Base-by-base conservation (phyloP, 495 filamentous ascomycete genomes). In the Trichoderma orchidacearum region DNA sequence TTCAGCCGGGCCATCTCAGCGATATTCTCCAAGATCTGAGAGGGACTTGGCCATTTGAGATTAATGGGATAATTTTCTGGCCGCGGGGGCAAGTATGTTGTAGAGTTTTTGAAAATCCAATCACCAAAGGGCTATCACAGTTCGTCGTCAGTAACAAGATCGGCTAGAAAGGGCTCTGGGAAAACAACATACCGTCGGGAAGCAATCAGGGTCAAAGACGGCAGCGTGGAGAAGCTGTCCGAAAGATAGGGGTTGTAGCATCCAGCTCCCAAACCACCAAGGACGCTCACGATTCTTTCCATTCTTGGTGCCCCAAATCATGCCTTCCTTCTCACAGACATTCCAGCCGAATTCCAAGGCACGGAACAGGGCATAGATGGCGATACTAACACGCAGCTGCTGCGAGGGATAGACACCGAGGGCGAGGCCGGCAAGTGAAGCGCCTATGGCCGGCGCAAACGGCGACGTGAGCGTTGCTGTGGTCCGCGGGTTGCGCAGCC, bases 221-320 rank as follows among this genome's bases (percentile, higher is more conserved):
- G 90, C 87, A 2, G 92, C 85, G 68, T 96, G 89, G 54, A 96
- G 74, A 53, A 98, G 75, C 71, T 97, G 93, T 30, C 90, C 93
- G 64, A 83, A 88, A 12, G 90, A 84, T n/a, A 94, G 64, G 0
- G 93, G 93, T 78, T 96, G 91, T 63, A 97, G 71, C 77, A 97
- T 74, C 92, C 92, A 97, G 65, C 89, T 95, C 23, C 92, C 93
- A 75, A 90, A 92, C 93, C 93, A 98, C 81, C 79, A 79, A 6
- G 90, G 86, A 59, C 80, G 73, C 54, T 69, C 63, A 57, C 69
- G 64, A 58, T 68, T 65, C 56, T 58, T 60, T 30, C 61, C 72
- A 61, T 53, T 59, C 59, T 70, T 71, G 64, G 72, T 72, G 38
- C 84, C 78, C 73, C 80, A 83, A 54, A 96, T 76, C 75, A 81